Base-by-base conservation (phyloP, 768 basidiomycete genomes). In the Gymnopilus junonius region DNA sequence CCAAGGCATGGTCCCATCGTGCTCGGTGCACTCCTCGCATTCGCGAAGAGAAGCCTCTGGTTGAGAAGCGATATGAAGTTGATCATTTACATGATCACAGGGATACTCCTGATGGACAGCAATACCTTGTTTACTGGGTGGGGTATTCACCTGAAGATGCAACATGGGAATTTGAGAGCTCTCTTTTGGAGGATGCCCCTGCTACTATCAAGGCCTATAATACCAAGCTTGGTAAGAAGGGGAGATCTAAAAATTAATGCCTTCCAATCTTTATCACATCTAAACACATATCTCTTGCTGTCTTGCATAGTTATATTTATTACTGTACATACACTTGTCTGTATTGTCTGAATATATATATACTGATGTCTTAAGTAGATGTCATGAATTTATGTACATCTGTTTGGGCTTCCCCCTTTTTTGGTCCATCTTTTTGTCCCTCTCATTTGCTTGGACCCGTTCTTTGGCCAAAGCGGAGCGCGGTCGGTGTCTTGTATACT, bases 91-190 rank as follows among this genome's bases (percentile, higher is more conserved):
- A 70, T 23, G 75, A 55, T 1, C 80, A 85, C 67, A 75, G 82
- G 25, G 61, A 74, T 46, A 68, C 65, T 21, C 69, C 70, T 31
- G 63, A 81, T 17, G 72, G 71, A 8, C 65, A 74, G 42, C 77
- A 85, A 59, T 87, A 82, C 63, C 66, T 74, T 46, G 83, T 90
- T 15, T 76, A 77, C 61, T 90, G 88, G 88, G 71, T 74, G 37
- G 87, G 87, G 0, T 90, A 88, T 68, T 54, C 77, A 0, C 75
- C 78, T 6, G 70, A 74, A 1, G 80, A 84, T 25, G 85, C 82
- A 10, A 85, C 87, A 29, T 89, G 88, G 88, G 87, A 89, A 67
- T 82, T 80, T 10, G 83, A 82, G 66, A 58, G 48, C 8, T 70
- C 70, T 4, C 76, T 90, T 32, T 46, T 75, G 61, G 74, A 80